These are phyloP conservation scores for Calocera cornea DNA, from an alignment of 768 basidiomycete species.

Conservation along the genomic window DNA sequence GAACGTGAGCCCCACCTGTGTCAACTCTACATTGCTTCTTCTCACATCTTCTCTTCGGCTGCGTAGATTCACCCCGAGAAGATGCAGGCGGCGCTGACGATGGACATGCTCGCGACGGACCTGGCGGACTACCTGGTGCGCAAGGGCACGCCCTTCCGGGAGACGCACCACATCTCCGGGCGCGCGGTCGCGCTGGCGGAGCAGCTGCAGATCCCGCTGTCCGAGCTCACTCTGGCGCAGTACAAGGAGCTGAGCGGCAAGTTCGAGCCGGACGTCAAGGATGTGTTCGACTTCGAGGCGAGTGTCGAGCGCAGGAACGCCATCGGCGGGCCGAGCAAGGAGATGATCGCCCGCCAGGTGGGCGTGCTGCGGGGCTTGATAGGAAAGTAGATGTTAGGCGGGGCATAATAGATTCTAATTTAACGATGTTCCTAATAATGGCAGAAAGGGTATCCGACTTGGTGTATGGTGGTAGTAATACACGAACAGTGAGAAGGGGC, in stretches of 20 bases:
- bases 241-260: constrained; percentile 59
- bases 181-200: constrained; percentile 93
- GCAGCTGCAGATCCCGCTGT: constrained; percentile 60
- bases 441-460: too few species aligned
- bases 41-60: neutral
- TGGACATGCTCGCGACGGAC: constrained; percentile 98
- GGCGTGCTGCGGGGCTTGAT: constrained; percentile 53
- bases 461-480: too few species aligned
- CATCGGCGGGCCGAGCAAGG: constrained; percentile 79
- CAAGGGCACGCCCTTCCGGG: constrained; percentile 96
- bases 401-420: neutral
- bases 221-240: constrained; percentile 66
- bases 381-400: constrained; percentile 4
- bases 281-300: constrained; percentile 88
- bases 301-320: constrained; percentile 85
- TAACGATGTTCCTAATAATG: too few species aligned
- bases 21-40: neutral
- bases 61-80: constrained; percentile 70
- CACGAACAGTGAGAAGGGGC: too few species aligned
- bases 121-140: constrained; percentile 96
- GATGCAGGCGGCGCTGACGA: constrained; percentile 83
- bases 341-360: constrained; percentile 78
- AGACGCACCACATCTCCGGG: constrained; percentile 96
- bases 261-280: constrained; percentile 68
- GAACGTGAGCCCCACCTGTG: constrained; percentile 37